These are phyloP conservation scores for Hirsutella minnesotensis DNA, from an alignment of 2,329 filamentous ascomycete genomes.

Conservation along the genomic window DNA sequence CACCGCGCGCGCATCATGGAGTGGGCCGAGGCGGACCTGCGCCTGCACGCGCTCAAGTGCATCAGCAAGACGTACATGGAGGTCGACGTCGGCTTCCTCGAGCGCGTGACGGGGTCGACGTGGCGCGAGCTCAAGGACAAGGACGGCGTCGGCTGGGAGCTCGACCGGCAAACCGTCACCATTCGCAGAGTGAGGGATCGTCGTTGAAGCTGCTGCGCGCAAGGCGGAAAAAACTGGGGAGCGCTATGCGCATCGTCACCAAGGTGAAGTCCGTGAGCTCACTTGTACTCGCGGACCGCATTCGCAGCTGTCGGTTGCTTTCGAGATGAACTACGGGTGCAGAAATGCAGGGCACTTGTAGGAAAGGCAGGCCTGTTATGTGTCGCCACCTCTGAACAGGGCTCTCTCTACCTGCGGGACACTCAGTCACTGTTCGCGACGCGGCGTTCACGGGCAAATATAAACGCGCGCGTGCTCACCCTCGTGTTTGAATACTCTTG, in stretches of 20 bases:
- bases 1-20: constrained; percentile 71
- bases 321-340: too few relatives aligned
- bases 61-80: constrained; percentile 71
- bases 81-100: constrained; percentile 57
- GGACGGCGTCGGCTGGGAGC: constrained; percentile 75
- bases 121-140: constrained; percentile 61
- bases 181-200: constrained; percentile 49
- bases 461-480: too few relatives aligned
- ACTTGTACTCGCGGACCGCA: too few relatives aligned
- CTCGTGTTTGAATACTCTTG: too few relatives aligned
- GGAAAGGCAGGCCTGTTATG: too few relatives aligned
- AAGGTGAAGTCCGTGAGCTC: not conserved
- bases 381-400: too few relatives aligned
- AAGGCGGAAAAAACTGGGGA: not conserved
- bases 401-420: too few relatives aligned
- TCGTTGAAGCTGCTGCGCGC: constrained; percentile 11
- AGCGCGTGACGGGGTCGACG: constrained; percentile 51
- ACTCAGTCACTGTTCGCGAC: too few relatives aligned
- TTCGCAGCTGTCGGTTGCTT: too few relatives aligned
- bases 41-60: constrained; percentile 72
- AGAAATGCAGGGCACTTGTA: too few relatives aligned
- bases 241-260: not conserved
- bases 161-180: constrained; percentile 60
- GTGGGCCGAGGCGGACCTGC: constrained; percentile 64
- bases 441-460: too few relatives aligned